Evolutionary conservation across 1,284 basidiomycete species (phyloP).

Genomic region (Sanguinoderma infundibulare): DNA sequence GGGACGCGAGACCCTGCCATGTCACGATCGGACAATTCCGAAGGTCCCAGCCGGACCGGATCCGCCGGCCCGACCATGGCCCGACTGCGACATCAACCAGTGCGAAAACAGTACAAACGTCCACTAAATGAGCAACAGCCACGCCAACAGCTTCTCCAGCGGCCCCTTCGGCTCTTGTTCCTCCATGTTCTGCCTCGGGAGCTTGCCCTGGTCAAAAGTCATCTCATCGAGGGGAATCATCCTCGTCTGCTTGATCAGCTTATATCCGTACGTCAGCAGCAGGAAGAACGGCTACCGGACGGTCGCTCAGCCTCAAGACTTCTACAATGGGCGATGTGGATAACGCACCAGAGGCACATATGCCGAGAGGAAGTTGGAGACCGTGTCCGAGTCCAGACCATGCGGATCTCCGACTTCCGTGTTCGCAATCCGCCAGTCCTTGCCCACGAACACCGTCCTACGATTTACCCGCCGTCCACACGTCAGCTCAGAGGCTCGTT

Average conservation of each 20-base stretch:
- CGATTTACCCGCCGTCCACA: too few species aligned
- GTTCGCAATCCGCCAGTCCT: slow-evolving; percentile 30
- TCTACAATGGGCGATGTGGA: too few species aligned
- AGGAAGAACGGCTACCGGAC: slow-evolving; percentile 33
- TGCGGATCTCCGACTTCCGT: slow-evolving; percentile 1
- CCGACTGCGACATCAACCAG: too few species aligned
- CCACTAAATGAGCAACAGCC: slow-evolving; percentile 20
- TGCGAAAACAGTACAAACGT: too few species aligned
- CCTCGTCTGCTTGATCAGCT: slow-evolving; percentile 36
- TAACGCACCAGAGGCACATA: slow-evolving; percentile 34
- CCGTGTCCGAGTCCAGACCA: slow-evolving; percentile 12
- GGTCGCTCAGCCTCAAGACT: background rate
- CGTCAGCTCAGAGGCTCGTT: background rate
- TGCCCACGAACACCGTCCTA: slow-evolving; percentile 35
- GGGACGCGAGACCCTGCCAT: too few species aligned
- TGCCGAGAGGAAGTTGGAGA: slow-evolving; percentile 33
- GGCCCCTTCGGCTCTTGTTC: slow-evolving; percentile 9
- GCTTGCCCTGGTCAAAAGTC: slow-evolving; percentile 26
- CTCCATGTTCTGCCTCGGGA: slow-evolving; percentile 8
- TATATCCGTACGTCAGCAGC: slow-evolving; percentile 36
- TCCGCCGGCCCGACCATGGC: too few species aligned
- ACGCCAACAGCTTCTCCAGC: slow-evolving; percentile 15
- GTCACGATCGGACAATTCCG: too few species aligned
- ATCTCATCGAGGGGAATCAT: slow-evolving; percentile 34
- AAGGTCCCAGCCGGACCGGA: too few species aligned